Conservation (phyloP, 2,329 filamentous ascomycete genomes). For the Bipolaris gigantea region DNA sequence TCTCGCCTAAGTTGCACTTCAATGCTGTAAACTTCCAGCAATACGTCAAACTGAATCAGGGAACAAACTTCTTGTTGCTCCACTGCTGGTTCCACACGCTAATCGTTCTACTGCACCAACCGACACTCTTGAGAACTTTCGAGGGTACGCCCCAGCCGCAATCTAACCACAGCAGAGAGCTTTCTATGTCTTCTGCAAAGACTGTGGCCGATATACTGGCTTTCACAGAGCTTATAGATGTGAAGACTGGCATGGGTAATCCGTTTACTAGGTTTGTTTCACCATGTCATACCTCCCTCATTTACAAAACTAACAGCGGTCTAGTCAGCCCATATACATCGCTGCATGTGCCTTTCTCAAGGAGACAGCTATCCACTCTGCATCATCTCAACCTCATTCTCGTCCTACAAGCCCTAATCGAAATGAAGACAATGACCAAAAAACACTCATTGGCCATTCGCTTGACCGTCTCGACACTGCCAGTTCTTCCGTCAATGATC, state of each 20-base stretch:
- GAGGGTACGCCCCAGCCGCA: slow-evolving; percentile 70
- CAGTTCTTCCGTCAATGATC: slow-evolving; percentile 22
- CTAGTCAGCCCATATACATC: slow-evolving; percentile 85
- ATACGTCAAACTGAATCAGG: slow-evolving; percentile 78
- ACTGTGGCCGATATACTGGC: slow-evolving; percentile 87
- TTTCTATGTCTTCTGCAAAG: slow-evolving; percentile 86
- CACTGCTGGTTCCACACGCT: slow-evolving; percentile 89
- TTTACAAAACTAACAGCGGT: slow-evolving; percentile 14
- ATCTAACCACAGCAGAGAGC: slow-evolving; percentile 76
- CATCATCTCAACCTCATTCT: slow-evolving; percentile 65
- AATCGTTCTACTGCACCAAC: slow-evolving; percentile 82
- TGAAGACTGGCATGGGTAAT: slow-evolving; percentile 83
- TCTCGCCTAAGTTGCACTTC: slow-evolving; percentile 76
- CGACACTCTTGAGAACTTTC: slow-evolving; percentile 78
- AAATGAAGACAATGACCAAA: slow-evolving; percentile 6
- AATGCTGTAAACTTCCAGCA: slow-evolving; percentile 84
- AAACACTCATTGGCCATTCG: neutral
- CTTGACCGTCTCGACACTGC: slow-evolving; percentile 9
- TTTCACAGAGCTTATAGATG: slow-evolving; percentile 82
- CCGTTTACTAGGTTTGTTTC: slow-evolving; percentile 66
- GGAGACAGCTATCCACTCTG: slow-evolving; percentile 72
- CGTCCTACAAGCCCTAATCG: slow-evolving; percentile 50
- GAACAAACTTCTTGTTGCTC: slow-evolving; percentile 82
- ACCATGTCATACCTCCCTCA: neutral
- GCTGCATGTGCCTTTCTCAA: slow-evolving; percentile 86